Evolutionary conservation across 2,329 filamentous ascomycete genomes (phyloP), one percentile per base, ranked within the genome.

Genomic region (Claviceps spartinae): DNA sequence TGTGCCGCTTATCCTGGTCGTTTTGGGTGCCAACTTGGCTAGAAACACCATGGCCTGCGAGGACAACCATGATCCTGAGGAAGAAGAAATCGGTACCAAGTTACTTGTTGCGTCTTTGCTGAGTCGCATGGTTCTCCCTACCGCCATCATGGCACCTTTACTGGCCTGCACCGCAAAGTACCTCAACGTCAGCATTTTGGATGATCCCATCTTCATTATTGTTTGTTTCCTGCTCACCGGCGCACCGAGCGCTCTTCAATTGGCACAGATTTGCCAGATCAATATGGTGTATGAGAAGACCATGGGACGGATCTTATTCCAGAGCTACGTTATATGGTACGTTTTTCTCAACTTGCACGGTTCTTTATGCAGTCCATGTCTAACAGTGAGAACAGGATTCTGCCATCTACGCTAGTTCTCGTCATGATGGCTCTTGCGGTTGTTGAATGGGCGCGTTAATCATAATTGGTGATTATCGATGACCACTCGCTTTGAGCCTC

Each of bases 261-360:
- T 98, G 63, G 91, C 93, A 6, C 93, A 98, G 71, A 98, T 98
- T 55, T 98, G 93, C 71, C 93, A 97, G 75, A 86, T 97, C 71
- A 98, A 98, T 69, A 85, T 85, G 56, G 93, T 98, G 9, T 98
- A 88, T 67, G 91, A 97, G 74, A 82, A 85, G 18, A 88, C 93
- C 48, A 97, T 98, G 90, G 86, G 87, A 56, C 86, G 82, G 66
- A 77, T 98, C 52, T 71, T 97, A 49, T 95, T 97, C 73, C 91
- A 96, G 73, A 96, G 91, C 70, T 71, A 71, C 56, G 68, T 98
- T 54, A 83, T 96, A 57, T 95, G 89, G 88, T 88, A 73, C 70
- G 82, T 74, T 20, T 50, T 30, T 3, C 5, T 54, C 64, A 69
- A 8, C 16, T 11, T 16, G 7, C 16, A 13, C 4, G 3, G 8